phyloP scores from a whole-genome alignment of 2,329 filamentous ascomycete genomes.

The Ampelomyces quisqualis region DNA sequence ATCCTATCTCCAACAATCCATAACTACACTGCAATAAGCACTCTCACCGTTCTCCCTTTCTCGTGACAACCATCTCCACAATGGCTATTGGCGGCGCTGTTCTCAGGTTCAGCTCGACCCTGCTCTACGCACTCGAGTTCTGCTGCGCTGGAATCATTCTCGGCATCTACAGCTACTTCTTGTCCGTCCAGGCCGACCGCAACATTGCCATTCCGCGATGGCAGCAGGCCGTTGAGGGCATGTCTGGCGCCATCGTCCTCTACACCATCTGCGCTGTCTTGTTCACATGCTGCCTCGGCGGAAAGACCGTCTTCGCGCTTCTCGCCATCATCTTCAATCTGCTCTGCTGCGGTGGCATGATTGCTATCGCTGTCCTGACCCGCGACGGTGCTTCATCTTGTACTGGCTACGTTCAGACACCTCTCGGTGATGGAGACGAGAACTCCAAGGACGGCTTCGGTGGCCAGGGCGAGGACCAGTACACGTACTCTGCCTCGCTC shows the following conservation, averaged over 20 bases:
- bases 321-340: conserved; percentile 75
- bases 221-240: conserved; percentile 68
- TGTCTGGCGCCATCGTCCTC: conserved; percentile 71
- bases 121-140: conserved; percentile 73
- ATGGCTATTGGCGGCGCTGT: conserved; percentile 64
- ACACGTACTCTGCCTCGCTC: conserved; percentile 50
- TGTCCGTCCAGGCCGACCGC: conserved; percentile 69
- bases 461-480: conserved; percentile 45
- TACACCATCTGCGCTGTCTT: conserved; percentile 74
- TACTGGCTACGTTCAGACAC: conserved; percentile 60
- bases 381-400: conserved; percentile 68
- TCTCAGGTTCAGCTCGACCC: conserved; percentile 69
- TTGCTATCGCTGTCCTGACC: conserved; percentile 78
- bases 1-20: background rate
- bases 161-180: conserved; percentile 77
- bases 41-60: background rate
- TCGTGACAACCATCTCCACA: conserved; percentile 4
- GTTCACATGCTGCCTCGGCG: conserved; percentile 77
- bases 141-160: conserved; percentile 71
- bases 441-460: conserved; percentile 52
- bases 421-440: conserved; percentile 67
- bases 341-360: conserved; percentile 72
- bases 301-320: conserved; percentile 68
- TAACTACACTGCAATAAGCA: background rate
- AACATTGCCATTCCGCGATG: conserved; percentile 62